These are phyloP conservation scores for Suillus discolor DNA, from an alignment of 768 basidiomycete species.

Conservation along the genomic window DNA sequence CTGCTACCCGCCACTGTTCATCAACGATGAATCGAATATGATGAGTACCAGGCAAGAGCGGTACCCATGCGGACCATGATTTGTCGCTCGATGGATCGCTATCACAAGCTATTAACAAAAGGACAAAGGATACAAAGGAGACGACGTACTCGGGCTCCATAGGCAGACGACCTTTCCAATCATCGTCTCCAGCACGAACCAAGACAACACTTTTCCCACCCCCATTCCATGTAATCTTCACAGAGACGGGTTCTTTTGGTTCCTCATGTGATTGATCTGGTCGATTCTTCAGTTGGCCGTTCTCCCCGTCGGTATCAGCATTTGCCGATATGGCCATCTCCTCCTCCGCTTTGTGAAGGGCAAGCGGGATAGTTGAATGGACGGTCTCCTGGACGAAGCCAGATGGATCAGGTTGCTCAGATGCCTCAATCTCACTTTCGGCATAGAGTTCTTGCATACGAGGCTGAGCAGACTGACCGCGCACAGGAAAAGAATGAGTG, in stretches of 20 bases:
- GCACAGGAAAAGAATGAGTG: constrained; percentile 42
- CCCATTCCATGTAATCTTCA: constrained; percentile 68
- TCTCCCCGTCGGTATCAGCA: constrained; percentile 17
- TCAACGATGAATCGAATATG: constrained; percentile 96
- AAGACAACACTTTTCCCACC: constrained; percentile 66
- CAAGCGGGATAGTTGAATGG: constrained; percentile 62
- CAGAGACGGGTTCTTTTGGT: constrained; percentile 34
- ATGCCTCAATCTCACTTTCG: constrained; percentile 33
- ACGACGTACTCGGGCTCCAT: constrained; percentile 66
- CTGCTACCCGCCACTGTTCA: constrained; percentile 78
- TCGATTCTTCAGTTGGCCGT: constrained; percentile 24
- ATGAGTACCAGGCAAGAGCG: constrained; percentile 86
- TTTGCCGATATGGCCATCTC: constrained; percentile 21
- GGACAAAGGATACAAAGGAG: constrained; percentile 11
- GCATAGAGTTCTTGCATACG: constrained; percentile 52
- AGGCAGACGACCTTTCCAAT: constrained; percentile 69
- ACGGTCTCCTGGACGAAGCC: constrained; percentile 61
- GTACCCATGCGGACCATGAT: constrained; percentile 42
- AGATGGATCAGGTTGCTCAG: constrained; percentile 31
- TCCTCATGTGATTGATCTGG: constrained; percentile 24
- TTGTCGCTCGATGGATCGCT: constrained; percentile 36
- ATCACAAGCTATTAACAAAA: constrained; percentile 19
- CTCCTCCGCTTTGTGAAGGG: constrained; percentile 42
- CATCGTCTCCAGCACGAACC: constrained; percentile 71
- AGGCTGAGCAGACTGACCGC: constrained; percentile 36